Base-by-base conservation (phyloP, 1,284 basidiomycete genomes). In the Sanguinoderma infundibulare region DNA sequence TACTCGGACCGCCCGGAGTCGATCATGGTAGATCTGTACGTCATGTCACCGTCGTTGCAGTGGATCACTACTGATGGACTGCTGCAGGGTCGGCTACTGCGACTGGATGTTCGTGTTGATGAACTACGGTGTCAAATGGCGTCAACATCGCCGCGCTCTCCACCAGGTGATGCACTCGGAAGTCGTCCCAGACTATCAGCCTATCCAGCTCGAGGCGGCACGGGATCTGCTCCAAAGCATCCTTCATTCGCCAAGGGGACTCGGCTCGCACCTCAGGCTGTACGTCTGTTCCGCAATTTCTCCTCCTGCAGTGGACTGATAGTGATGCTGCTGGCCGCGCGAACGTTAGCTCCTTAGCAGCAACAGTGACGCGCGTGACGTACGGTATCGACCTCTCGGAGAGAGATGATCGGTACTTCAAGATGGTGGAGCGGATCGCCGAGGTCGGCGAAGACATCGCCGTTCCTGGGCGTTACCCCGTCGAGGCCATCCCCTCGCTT, bases 1-100 rank as follows among this genome's bases (percentile, higher is more conserved):
- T 90, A 90, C 71, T 90, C 89, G 5, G 86, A 89, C 67, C 82
- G 90, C 17, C 89, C 89, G 4, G 40, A 50, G 10, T 66, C 65
- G 1, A 58, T 61, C 9, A 66, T 66, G 65, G 56, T 66, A 9
- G 46, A 60, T 5, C 32, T 62, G 65, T 66, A 20, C 53, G 62
- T 42, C 1, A 5, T 26, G 15, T 14, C n/a, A 8, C 1, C 4
- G 0, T 26, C n/a, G 30, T 26, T 10, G 5, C 10, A n/a, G n/a
- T n/a, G n/a, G n/a, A n/a, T n/a, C n/a, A n/a, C n/a, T n/a, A n/a
- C n/a, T n/a, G n/a, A n/a, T n/a, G n/a, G n/a, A n/a, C n/a, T n/a
- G n/a, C n/a, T 22, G 2, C n/a, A 36, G 10, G 8, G 6, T 35
- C 15, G 26, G 63, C 57, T 53, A 65, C 60, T n/a, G n/a, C n/a